Evolutionary conservation across 2,329 filamentous ascomycete species (phyloP), one percentile per base, ranked within the genome.

Genomic region (Aspergillus phoenicis): DNA sequence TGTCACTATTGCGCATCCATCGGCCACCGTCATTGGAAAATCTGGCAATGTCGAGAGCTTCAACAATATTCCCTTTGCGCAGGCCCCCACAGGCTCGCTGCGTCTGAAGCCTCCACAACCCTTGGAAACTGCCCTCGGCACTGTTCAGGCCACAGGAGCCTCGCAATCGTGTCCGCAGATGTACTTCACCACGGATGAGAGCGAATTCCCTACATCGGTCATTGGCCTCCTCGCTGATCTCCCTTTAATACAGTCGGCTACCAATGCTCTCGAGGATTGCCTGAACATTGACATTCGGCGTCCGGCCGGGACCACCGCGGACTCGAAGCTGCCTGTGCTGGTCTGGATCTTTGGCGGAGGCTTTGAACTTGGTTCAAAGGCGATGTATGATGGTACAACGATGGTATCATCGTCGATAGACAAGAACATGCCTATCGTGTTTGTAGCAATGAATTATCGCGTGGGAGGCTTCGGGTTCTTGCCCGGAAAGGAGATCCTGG

Each of bases 361-460:
- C 1, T 78, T 77, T 48, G 75, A 77, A 60, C 58, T 74, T 3
- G 75, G 84, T 7, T 89, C 89, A 8, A 74, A 72, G 11, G 52
- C 68, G 10, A 71, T 70, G 59, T 80, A 78, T 48, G 72, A 79
- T 60, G 77, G 75, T 0, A 62, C 66, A 0, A 63, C 64, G 15
- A 61, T 78, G 41, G 75, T 79, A 2, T 60, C 62, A 5, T 65
- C 69, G 47, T 82, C 82, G 1, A 75, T 84, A 11, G 64, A 68
- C 0, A 66, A 83, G 57, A 81, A 81, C 33, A 85, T 90, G 75
- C 87, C 89, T 0, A 87, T 94, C 63, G 77, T 96, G 51, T 91
- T 88, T 57, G 90, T 94, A 0, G 84, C 88, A 0, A 86, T 93
- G 70, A 93, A 93, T 77, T 93, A 96, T 76, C 87, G 90, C 2